Base-by-base conservation (phyloP, 2,329 filamentous ascomycete species). In the Penicillium sp. region DNA sequence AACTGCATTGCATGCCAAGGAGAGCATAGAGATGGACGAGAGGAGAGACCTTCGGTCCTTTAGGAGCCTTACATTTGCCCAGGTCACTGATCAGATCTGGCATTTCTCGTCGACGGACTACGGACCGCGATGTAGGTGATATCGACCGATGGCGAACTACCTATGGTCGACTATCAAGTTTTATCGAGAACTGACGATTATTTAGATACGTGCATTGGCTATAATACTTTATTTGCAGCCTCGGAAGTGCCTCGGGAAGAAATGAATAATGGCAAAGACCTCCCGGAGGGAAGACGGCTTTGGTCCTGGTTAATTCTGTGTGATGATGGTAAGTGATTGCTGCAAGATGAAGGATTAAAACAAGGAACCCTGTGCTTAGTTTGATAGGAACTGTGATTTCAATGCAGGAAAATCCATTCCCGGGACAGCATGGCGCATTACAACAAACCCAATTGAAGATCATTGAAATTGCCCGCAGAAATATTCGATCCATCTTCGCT, bases 251-350 rank as follows among this genome's bases (percentile, higher is more conserved):
- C 71, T 3, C 17, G 15, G 5, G 47, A 43, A 7, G 49, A 27
- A 21, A 68, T 72, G 36, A 58, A 55, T 3, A 67, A 70, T 43
- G 64, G 61, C 5, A 60, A 56, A 33, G 66, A 62, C 27, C 54
- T 77, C 7, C 80, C 80, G 5, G 70, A 78, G 41, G 80, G 80
- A 21, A 79, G 75, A 54, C 70, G 84, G 20, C 69, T 86, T 7
- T 91, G 87, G 86, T 86, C 85, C 17, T 91, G 88, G 88, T 76
- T 90, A 4, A 73, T 88, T 3, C 69, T 90, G 7, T 88, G 84
- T 57, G 78, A 85, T 58, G 86, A 90, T 63, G 78, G 81, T 81
- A 74, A 7, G 75, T 37, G 24, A 17, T 10, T 13, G 20, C 7
- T 42, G 39, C 20, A 3, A 15, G 10, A 21, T 29, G 4, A 13